Evolutionary conservation across 306 rosid species (phyloP), one percentile per base, ranked within the genome.

Genomic region (Ormosia semicastrata): DNA sequence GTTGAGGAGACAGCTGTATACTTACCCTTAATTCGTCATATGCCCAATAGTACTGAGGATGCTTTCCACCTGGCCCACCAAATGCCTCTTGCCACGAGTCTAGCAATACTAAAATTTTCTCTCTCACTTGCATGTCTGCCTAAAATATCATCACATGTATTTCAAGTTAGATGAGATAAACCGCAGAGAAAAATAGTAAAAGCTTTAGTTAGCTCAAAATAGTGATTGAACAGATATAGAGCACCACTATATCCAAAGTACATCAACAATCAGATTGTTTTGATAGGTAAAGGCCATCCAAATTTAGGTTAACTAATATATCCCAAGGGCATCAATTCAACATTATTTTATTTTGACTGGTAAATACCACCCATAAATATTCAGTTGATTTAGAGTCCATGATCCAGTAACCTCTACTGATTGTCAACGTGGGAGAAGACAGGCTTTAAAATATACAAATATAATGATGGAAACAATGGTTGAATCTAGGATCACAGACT

Each of bases 41-140:
- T 17, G 99, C 98, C 88, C 89, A 88, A 69, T 89, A 92, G 90
- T 96, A 96, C 60, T 96, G 98, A 80, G 99, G 90, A 90, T 92
- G 54, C 83, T 91, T 96, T 75, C 99, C 99, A 68, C 88, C 87
- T 4, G 99, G 84, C 13, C 98, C 99, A 53, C 98, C 97, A 44
- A 96, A 96, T 56, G 98, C 99, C 82, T 90, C 97, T 86, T 96
- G 97, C 99, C 98, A 96, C 24, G 94, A 92, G 89, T 90, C 97
- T 12, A 96, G 78, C 90, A 96, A 75, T 54, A 64, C 87, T 81
- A 96, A 89, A 76, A 96, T 87, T 87, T 96, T 96, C 71, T 96
- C 94, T 85, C 99, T 90, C 66, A 93, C 96, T 82, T 89, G 95
- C 98, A 96, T 96, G 85, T 93, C 94, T 73, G 92, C 80, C 99